phyloP scores from a whole-genome alignment of 2,329 filamentous ascomycete species.

The Aureobasidium sp. region DNA sequence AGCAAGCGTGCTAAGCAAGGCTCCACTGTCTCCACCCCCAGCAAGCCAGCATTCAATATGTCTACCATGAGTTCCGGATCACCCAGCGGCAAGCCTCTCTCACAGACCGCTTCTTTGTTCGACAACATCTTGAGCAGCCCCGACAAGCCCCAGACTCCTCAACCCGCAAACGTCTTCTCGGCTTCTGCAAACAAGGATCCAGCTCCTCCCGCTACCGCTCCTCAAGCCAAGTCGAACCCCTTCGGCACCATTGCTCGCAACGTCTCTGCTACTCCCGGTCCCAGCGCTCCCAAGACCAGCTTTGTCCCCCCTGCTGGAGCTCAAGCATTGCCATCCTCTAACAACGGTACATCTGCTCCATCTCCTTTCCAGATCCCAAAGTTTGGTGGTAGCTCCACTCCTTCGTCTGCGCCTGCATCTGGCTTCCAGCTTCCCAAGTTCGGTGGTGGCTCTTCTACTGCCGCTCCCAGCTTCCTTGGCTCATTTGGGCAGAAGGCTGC shows the following conservation, averaged over 20 bases:
- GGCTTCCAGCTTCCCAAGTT: constrained; percentile 25
- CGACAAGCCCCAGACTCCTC: background rate
- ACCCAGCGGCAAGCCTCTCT: constrained; percentile 6
- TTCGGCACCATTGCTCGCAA: constrained; percentile 12
- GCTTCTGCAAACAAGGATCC: constrained; percentile 3
- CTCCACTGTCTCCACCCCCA: background rate
- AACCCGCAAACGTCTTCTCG: background rate
- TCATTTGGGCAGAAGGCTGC: constrained; percentile 34
- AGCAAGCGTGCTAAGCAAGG: constrained; percentile 5
- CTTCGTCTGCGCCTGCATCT: background rate
- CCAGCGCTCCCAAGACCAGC: background rate
- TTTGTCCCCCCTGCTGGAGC: background rate
- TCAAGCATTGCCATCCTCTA: background rate
- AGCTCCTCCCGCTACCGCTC: background rate
- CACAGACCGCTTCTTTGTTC: constrained; percentile 13
- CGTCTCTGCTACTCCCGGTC: background rate
- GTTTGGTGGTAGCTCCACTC: background rate
- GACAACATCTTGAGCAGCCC: constrained; percentile 6
- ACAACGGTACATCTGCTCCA: background rate
- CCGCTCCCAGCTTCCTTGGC: constrained; percentile 29
- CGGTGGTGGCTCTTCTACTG: background rate
- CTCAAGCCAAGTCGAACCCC: constrained; percentile 12
- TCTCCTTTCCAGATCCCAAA: constrained; percentile 1
- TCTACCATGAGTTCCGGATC: background rate
- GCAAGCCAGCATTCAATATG: background rate